A percentile compares a stretch with the other conserved stretches of the same genome.
phyloP scores from a whole-genome alignment of 257 asterid genomes.

The Eucommia ulmoides region DNA sequence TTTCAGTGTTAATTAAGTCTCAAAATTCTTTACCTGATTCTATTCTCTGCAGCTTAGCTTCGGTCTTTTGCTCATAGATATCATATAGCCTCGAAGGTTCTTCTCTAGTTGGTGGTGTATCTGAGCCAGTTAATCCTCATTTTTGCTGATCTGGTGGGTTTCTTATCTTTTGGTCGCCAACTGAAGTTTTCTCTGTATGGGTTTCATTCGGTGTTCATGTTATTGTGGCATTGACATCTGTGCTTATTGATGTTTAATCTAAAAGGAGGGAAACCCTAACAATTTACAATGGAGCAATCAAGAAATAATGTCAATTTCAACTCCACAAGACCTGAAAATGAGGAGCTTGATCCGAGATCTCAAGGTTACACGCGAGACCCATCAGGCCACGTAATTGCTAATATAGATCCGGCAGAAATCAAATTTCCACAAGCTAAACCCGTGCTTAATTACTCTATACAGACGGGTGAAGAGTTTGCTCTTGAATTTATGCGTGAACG shows the following conservation, averaged over 20 bases:
- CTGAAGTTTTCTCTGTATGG: constrained; percentile 29
- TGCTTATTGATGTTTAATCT: constrained; percentile 11
- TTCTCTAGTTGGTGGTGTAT: not conserved
- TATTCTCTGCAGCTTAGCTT: not conserved
- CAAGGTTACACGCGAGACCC: constrained; percentile 31
- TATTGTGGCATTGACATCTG: constrained; percentile 22
- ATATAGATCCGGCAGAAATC: constrained; percentile 24
- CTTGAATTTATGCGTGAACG: constrained; percentile 85
- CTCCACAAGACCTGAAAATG: constrained; percentile 26
- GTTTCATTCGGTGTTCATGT: constrained; percentile 17
- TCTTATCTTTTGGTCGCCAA: no score
- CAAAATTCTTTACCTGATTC: not conserved
- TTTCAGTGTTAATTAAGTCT: no score
- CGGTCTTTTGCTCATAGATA: not conserved
- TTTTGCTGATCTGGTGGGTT: no score
- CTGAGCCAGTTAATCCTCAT: not conserved
- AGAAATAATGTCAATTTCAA: constrained; percentile 21
- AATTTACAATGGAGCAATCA: constrained; percentile 43
- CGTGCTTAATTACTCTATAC: constrained; percentile 68
- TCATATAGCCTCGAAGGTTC: not conserved
- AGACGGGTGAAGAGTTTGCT: constrained; percentile 94
- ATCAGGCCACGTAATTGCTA: constrained; percentile 13
- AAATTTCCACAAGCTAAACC: constrained; percentile 50
- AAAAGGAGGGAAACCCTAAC: constrained; percentile 6
- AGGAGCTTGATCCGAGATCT: constrained; percentile 34